Conservation (phyloP, 2,329 filamentous ascomycete genomes). For the Sclerotinia glacialis region DNA sequence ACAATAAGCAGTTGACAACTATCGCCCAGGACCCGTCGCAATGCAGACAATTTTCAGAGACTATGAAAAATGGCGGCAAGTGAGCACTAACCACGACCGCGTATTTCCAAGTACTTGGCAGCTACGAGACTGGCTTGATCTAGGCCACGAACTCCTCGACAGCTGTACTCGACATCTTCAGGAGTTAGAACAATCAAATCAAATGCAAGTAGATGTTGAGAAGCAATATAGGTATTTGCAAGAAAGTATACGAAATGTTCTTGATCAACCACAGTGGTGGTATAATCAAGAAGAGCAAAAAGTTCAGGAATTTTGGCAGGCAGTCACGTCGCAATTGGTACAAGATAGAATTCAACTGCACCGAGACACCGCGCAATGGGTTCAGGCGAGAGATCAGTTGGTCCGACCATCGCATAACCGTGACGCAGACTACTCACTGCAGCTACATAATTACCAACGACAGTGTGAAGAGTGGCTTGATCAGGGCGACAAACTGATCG, state of each 20-base stretch:
- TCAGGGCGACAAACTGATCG: background rate
- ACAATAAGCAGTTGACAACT: conserved; percentile 5
- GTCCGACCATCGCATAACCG: background rate
- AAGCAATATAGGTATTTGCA: background rate
- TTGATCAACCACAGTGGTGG: background rate
- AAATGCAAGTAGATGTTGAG: background rate
- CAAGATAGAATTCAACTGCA: background rate
- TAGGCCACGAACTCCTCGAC: background rate
- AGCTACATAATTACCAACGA: background rate
- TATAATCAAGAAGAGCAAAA: background rate
- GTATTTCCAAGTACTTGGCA: background rate
- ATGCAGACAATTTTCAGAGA: background rate
- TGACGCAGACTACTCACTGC: background rate
- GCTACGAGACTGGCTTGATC: background rate
- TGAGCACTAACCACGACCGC: background rate
- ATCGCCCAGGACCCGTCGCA: background rate
- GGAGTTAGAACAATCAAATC: background rate
- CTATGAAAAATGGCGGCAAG: background rate
- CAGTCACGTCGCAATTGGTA: background rate
- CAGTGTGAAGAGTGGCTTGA: background rate
- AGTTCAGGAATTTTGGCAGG: background rate
- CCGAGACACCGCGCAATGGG: background rate
- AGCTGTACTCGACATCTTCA: background rate
- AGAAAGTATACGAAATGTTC: background rate
- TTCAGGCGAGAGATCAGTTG: background rate